Evolutionary conservation across 768 basidiomycete genomes (phyloP).

Genomic region (Thelephora ganbajun): DNA sequence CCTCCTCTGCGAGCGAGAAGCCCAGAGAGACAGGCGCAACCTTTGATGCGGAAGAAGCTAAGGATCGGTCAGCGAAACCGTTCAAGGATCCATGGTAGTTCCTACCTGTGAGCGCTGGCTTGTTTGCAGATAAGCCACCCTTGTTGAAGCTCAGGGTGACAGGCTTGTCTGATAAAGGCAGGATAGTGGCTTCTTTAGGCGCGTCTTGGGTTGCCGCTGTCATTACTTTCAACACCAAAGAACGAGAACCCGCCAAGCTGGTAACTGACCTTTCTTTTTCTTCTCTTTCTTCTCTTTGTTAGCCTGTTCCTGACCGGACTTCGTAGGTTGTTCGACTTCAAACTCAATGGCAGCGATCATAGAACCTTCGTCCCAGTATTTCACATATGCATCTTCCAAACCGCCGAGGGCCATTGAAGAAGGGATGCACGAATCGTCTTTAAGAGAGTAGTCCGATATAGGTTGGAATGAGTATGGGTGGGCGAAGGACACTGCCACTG

Average conservation of each 20-base stretch:
- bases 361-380: constrained; percentile 88
- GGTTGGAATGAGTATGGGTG: constrained; percentile 85
- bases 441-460: constrained; percentile 54
- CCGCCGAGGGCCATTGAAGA: constrained; percentile 62
- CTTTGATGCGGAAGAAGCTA: constrained; percentile 15
- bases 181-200: constrained; percentile 42
- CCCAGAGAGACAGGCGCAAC: constrained; percentile 35
- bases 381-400: constrained; percentile 56
- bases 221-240: background rate
- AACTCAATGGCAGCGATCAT: constrained; percentile 66
- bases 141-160: constrained; percentile 59
- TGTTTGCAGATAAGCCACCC: constrained; percentile 10
- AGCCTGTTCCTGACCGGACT: constrained; percentile 24
- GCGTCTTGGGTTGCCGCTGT: constrained; percentile 5
- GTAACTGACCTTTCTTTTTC: constrained; percentile 43
- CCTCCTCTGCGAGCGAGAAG: constrained; percentile 55
- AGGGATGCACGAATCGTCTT: constrained; percentile 63
- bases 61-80: background rate
- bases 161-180: constrained; percentile 70
- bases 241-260: background rate
- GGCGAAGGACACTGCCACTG: constrained; percentile 87
- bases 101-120: constrained; percentile 8
- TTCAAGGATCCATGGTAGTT: constrained; percentile 4
- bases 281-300: constrained; percentile 47
- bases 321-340: constrained; percentile 43